A percentile compares a stretch with the other conserved stretches of the same genome.
Conservation (phyloP, 1,139 yeast species). For the Taiozyma sp. region DNA sequence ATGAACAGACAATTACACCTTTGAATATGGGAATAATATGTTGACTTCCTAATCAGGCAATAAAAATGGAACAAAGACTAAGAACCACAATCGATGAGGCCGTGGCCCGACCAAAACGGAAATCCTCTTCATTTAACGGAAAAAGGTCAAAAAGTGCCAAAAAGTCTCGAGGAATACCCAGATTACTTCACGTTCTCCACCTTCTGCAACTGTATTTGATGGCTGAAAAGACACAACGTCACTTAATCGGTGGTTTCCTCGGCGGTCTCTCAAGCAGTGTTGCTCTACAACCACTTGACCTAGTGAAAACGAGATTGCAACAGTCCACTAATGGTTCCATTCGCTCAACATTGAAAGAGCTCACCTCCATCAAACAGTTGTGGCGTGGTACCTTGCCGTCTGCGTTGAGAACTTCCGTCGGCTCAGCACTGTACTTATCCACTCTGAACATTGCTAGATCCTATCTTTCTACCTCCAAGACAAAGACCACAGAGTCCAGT, state of each 20-base stretch:
- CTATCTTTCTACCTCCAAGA: constrained; percentile 34
- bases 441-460: constrained; percentile 59
- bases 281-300: constrained; percentile 82
- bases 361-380: constrained; percentile 46
- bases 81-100: background rate
- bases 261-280: constrained; percentile 87
- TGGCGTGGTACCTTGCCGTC: constrained; percentile 97
- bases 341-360: constrained; percentile 38
- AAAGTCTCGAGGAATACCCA: too few relatives aligned
- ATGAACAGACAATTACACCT: too few relatives aligned
- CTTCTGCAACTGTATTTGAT: background rate
- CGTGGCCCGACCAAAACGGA: background rate
- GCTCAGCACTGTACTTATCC: constrained; percentile 82
- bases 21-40: background rate
- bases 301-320: constrained; percentile 85
- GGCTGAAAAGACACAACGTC: constrained; percentile 25
- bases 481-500: constrained; percentile 15
- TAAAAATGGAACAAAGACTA: background rate
- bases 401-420: constrained; percentile 82
- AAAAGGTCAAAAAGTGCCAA: too few relatives aligned
- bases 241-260: constrained; percentile 73
- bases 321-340: constrained; percentile 45
- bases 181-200: too few relatives aligned
- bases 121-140: too few relatives aligned
- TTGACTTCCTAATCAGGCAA: background rate